Evolutionary conservation across 1,139 yeast species (phyloP), one percentile per base, ranked within the genome.

Genomic region (Suhomyces coccinellae): DNA sequence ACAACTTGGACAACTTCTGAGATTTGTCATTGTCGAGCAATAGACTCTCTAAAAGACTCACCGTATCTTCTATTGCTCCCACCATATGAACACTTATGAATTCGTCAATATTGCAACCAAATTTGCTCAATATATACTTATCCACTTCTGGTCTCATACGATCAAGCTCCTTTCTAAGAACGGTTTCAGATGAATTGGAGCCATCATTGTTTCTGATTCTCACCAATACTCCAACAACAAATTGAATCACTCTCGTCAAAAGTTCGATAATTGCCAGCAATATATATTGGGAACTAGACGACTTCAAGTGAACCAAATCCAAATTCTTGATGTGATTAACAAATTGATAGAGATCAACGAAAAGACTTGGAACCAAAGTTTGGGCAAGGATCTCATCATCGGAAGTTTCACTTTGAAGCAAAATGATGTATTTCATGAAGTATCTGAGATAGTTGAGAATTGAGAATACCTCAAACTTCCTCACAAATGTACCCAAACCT

Each of bases 321-420:
- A 46, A 37, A 12, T 37, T 40, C 17, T 38, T 36, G 10, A 46
- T 33, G 12, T 46, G 40, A n/a, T 37, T 48, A 36, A 62, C 52
- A 45, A 59, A 55, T 12, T 52, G 55, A 26, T 51, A 41, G 31
- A 60, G 55, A 30, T 56, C 55, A 2, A 56, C 44, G 34, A 65
- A 58, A 13, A 65, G 50, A 15, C 49, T 55, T 1, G 72, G 67
- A 5, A 66, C 51, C 3, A 65, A 47, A 30, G 48, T 43, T 20
- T 52, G 55, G 16, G 57, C 49, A 26, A 61, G 44, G 5, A 46
- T 57, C 9, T 55, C 56, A 14, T 65, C 63, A 26, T 56, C 55
- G 13, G 49, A 47, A 16, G 67, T 73, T 52, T 73, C 78, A 11
- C 62, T 58, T 50, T 73, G 77, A 17, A 73, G 53, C 40, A 71